Conservation (phyloP, 495 filamentous ascomycete genomes). For the Lepidopterella palustris region DNA sequence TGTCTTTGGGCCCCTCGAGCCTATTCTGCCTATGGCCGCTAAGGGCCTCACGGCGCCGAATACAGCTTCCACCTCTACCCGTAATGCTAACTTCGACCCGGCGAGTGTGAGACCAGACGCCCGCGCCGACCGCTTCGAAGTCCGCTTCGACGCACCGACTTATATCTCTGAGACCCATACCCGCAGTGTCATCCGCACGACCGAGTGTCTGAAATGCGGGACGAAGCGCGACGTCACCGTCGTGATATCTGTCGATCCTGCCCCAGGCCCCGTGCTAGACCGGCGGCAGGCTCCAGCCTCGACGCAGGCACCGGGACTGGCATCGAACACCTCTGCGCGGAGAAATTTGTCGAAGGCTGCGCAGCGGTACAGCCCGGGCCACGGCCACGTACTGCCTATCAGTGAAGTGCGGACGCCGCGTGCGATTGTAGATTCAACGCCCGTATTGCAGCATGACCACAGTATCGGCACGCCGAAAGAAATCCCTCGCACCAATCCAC, state of each 20-base stretch:
- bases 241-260: conserved; percentile 22
- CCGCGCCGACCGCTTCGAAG: conserved; percentile 7
- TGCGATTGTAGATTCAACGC: background rate
- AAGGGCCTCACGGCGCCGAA: conserved; percentile 7
- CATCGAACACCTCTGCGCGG: conserved; percentile 3
- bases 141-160: conserved; percentile 21
- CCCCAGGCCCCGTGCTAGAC: conserved; percentile 5
- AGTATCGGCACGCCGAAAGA: background rate
- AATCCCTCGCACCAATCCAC: background rate
- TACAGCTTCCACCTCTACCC: background rate
- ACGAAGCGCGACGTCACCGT: conserved; percentile 23
- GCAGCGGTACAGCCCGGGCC: conserved; percentile 19
- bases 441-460: background rate
- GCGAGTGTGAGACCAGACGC: too few species aligned
- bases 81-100: background rate
- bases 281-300: background rate
- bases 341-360: conserved; percentile 14
- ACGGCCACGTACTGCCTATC: background rate
- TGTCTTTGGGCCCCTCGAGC: conserved; percentile 20
- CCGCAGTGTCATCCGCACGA: conserved; percentile 12
- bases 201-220: conserved; percentile 26
- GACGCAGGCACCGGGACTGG: background rate
- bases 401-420: background rate
- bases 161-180: conserved; percentile 18
- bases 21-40: conserved; percentile 21